phyloP scores from a whole-genome alignment of 352 stramenopile species.

The Porosira glacialis region DNA sequence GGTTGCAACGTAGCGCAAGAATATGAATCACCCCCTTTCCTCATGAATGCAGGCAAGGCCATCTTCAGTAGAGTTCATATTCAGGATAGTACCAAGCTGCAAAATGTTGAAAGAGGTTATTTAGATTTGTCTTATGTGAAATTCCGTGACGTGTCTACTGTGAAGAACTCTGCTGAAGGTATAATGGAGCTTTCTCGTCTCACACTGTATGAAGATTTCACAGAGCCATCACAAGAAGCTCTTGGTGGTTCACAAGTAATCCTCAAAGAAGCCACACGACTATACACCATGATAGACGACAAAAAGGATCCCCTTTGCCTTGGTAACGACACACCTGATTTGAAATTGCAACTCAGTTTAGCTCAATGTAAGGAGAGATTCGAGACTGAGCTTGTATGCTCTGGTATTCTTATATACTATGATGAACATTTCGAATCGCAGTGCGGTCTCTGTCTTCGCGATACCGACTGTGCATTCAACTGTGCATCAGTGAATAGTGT shows the following conservation, averaged over 20 bases:
- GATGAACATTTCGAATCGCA: neutral
- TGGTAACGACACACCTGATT: slow-evolving; percentile 7
- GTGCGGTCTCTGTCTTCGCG: slow-evolving; percentile 11
- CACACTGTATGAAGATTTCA: slow-evolving; percentile 5
- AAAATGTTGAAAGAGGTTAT: slow-evolving; percentile 4
- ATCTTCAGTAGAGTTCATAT: slow-evolving; percentile 5
- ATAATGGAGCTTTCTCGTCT: slow-evolving; percentile 5
- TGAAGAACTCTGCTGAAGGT: neutral
- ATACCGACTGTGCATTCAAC: slow-evolving; percentile 11
- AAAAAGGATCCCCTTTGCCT: slow-evolving; percentile 4
- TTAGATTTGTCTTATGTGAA: slow-evolving; percentile 12
- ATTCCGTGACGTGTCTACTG: slow-evolving; percentile 1
- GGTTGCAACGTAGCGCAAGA: neutral
- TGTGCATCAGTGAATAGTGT: slow-evolving; percentile 6
- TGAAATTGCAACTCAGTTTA: neutral
- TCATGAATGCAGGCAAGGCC: slow-evolving; percentile 2
- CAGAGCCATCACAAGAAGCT: neutral
- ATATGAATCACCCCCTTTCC: neutral
- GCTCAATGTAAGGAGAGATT: slow-evolving; percentile 5
- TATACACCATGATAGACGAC: slow-evolving; percentile 7
- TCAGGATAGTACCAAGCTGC: neutral
- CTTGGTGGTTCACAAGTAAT: neutral
- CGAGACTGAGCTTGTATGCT: slow-evolving; percentile 14
- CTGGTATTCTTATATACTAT: slow-evolving; percentile 6
- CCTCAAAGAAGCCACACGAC: slow-evolving; percentile 4